These are phyloP conservation scores for Murraya paniculata DNA, from an alignment of 345 rosid genomes.

Conservation along the genomic window DNA sequence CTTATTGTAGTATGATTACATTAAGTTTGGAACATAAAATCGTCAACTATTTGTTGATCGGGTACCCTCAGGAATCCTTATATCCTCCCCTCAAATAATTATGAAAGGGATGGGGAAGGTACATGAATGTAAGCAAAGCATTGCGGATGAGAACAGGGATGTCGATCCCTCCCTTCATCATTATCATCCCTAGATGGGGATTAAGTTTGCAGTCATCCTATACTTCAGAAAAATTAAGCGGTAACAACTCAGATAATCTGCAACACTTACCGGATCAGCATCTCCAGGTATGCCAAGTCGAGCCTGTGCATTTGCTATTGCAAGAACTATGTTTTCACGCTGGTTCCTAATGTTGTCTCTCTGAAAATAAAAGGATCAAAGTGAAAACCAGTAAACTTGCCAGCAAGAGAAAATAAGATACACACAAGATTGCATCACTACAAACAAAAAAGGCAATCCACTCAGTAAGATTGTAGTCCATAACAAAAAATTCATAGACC, in stretches of 20 bases:
- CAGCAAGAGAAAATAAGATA: neutral
- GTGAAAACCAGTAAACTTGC: slow-evolving; percentile 6
- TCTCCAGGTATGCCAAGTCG: slow-evolving; percentile 58
- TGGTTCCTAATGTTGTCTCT: slow-evolving; percentile 89
- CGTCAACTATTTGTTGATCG: no score
- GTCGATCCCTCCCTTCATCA: no score
- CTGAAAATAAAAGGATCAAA: slow-evolving; percentile 39
- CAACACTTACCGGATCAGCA: slow-evolving; percentile 79
- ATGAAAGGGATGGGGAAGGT: no score
- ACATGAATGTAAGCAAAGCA: no score
- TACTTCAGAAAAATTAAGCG: neutral
- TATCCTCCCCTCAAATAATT: no score
- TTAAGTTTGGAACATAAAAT: no score
- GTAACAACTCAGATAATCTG: neutral
- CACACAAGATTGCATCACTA: neutral
- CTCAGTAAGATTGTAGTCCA: neutral
- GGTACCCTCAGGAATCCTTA: no score
- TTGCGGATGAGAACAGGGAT: no score
- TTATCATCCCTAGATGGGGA: neutral
- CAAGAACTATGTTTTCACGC: slow-evolving; percentile 87
- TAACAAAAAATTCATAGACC: no score
- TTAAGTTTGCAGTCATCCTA: neutral
- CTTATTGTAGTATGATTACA: no score
- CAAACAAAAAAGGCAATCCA: neutral
- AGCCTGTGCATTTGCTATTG: slow-evolving; percentile 85